Evolutionary conservation across 2,329 filamentous ascomycete genomes (phyloP).

Genomic region (Aspergillus felis): DNA sequence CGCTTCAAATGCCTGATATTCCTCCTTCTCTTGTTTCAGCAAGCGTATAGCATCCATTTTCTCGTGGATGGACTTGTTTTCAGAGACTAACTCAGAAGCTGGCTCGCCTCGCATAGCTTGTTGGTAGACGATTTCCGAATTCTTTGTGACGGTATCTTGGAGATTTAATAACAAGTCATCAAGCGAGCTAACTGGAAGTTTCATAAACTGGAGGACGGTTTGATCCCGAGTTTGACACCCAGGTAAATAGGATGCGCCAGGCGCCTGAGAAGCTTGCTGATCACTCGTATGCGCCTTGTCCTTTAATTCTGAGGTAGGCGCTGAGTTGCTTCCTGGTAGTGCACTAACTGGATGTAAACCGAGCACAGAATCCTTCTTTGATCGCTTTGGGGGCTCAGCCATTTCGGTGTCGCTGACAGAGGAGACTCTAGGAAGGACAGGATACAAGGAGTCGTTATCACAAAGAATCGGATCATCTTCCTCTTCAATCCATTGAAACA

Average conservation of each 20-base stretch:
- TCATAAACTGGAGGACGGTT: slow-evolving; percentile 29
- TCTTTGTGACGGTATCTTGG: slow-evolving; percentile 27
- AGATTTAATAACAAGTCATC: slow-evolving; percentile 26
- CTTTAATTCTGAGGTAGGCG: slow-evolving; percentile 13
- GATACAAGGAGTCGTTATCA: slow-evolving; percentile 26
- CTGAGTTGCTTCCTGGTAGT: neutral
- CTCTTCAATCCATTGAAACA: slow-evolving; percentile 21
- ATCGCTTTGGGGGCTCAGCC: neutral
- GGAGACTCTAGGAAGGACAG: slow-evolving; percentile 24
- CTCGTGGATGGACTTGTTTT: slow-evolving; percentile 32
- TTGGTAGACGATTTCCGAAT: slow-evolving; percentile 37
- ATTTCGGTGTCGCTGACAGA: slow-evolving; percentile 6
- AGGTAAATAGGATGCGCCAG: slow-evolving; percentile 3
- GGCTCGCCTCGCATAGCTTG: slow-evolving; percentile 34
- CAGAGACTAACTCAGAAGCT: slow-evolving; percentile 29
- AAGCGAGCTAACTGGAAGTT: slow-evolving; percentile 23
- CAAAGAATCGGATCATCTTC: slow-evolving; percentile 20
- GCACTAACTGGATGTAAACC: neutral
- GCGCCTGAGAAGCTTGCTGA: neutral
- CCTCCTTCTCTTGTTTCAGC: slow-evolving; percentile 25
- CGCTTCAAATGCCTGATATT: slow-evolving; percentile 24
- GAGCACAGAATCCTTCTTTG: neutral
- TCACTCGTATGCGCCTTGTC: neutral
- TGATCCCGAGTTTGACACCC: slow-evolving; percentile 18
- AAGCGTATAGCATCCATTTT: slow-evolving; percentile 37